These are phyloP conservation scores for Iberis amara DNA, from an alignment of 441 rosid species.

Conservation along the genomic window DNA sequence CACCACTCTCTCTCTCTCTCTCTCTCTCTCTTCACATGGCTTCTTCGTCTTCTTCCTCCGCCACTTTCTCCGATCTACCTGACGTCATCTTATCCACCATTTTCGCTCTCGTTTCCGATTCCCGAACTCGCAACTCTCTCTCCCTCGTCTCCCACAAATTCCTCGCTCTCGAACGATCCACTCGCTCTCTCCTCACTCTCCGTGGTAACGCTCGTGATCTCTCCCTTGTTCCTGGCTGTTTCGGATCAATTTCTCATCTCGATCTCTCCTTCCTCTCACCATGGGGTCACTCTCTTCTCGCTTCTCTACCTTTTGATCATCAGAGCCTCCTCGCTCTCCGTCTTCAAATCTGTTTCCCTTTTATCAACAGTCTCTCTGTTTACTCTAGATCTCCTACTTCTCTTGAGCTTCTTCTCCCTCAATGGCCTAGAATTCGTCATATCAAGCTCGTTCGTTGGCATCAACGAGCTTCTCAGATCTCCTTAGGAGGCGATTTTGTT, in stretches of 20 bases:
- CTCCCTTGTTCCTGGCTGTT: slow-evolving; percentile 47
- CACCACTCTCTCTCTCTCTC: neutral
- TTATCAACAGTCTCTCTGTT: slow-evolving; percentile 42
- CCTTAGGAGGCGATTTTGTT: slow-evolving; percentile 48
- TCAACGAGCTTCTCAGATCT: slow-evolving; percentile 42
- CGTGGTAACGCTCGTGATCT: slow-evolving; percentile 81
- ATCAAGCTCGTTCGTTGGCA: slow-evolving; percentile 85
- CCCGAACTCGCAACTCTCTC: slow-evolving; percentile 66
- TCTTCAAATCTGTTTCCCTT: slow-evolving; percentile 57
- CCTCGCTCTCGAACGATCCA: slow-evolving; percentile 57
- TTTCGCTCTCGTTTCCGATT: slow-evolving; percentile 47
- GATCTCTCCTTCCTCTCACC: slow-evolving; percentile 88
- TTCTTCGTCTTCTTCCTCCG: slow-evolving; percentile 12
- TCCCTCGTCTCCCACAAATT: slow-evolving; percentile 65
- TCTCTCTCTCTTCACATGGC: slow-evolving; percentile 24
- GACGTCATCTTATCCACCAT: slow-evolving; percentile 64
- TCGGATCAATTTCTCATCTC: slow-evolving; percentile 60
- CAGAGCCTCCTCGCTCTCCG: slow-evolving; percentile 48
- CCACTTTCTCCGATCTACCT: slow-evolving; percentile 58
- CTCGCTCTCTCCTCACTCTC: slow-evolving; percentile 74
- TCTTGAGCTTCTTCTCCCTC: slow-evolving; percentile 50
- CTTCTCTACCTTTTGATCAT: slow-evolving; percentile 37
- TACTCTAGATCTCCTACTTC: slow-evolving; percentile 58
- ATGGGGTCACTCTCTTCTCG: slow-evolving; percentile 68
- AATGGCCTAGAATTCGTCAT: slow-evolving; percentile 55